Percentiles rank a stretch among this genome's conserved stretches.
These are phyloP conservation scores for Lactarius hengduanensis DNA, from an alignment of 768 basidiomycete genomes.

Conservation along the genomic window DNA sequence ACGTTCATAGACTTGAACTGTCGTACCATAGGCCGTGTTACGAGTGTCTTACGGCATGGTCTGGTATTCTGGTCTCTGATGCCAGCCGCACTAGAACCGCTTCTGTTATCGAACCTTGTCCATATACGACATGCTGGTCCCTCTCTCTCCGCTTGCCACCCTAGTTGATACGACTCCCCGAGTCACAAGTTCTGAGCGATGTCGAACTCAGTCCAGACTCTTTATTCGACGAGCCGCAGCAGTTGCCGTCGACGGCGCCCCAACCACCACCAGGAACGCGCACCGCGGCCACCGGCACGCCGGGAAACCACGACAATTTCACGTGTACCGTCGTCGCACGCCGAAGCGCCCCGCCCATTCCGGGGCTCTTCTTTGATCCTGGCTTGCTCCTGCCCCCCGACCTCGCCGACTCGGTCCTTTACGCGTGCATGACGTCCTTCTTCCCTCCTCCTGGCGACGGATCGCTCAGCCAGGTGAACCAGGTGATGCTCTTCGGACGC, in stretches of 20 bases:
- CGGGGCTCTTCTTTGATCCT: constrained; percentile 63
- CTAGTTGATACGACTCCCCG: neutral
- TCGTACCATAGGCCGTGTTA: neutral
- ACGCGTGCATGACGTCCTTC: constrained; percentile 56
- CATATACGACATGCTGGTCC: constrained; percentile 5
- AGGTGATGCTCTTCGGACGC: constrained; percentile 85
- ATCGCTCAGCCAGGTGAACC: constrained; percentile 48
- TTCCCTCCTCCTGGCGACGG: constrained; percentile 38
- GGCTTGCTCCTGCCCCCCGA: constrained; percentile 48
- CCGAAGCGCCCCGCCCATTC: constrained; percentile 53
- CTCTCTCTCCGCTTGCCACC: neutral
- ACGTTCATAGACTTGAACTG: neutral
- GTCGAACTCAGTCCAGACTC: constrained; percentile 40
- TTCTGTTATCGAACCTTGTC: constrained; percentile 11
- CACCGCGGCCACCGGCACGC: neutral
- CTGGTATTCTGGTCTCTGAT: neutral
- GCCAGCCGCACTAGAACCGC: neutral
- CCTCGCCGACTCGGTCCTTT: constrained; percentile 48
- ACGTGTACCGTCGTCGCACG: constrained; percentile 30
- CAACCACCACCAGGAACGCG: constrained; percentile 4
- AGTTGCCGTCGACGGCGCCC: constrained; percentile 5
- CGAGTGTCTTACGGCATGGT: neutral
- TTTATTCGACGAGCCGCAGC: constrained; percentile 48
- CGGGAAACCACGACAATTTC: constrained; percentile 8
- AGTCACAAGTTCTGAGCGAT: constrained; percentile 9